These are phyloP conservation scores for Wallemia hederae DNA, from an alignment of 1,284 basidiomycete genomes.

Conservation along the genomic window DNA sequence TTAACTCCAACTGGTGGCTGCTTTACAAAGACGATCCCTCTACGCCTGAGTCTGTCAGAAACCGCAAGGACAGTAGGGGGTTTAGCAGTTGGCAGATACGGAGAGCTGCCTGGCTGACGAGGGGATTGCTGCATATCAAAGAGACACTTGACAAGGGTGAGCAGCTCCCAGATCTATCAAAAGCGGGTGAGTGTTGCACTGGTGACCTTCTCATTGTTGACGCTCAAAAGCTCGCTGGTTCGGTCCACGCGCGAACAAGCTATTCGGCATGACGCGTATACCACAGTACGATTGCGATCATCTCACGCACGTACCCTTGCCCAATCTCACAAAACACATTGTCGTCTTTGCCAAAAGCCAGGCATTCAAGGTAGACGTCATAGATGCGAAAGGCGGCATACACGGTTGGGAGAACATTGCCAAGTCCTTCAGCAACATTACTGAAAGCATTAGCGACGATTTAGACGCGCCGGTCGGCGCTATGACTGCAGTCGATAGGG, in stretches of 20 bases:
- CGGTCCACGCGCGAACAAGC: neutral
- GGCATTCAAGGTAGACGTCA: slow-evolving; percentile 49
- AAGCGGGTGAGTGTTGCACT: neutral
- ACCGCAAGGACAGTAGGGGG: slow-evolving; percentile 13
- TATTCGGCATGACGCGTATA: neutral
- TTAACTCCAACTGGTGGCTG: slow-evolving; percentile 97
- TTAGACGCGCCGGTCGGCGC: slow-evolving; percentile 33
- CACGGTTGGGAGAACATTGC: slow-evolving; percentile 30
- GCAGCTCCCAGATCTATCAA: slow-evolving; percentile 14
- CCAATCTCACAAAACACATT: slow-evolving; percentile 27
- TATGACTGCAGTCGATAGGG: slow-evolving; percentile 49
- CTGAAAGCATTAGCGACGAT: slow-evolving; percentile 12
- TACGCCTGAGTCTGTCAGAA: slow-evolving; percentile 15
- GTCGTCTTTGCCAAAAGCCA: slow-evolving; percentile 50
- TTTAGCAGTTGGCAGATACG: slow-evolving; percentile 58
- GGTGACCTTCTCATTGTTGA: neutral
- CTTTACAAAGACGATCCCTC: slow-evolving; percentile 30
- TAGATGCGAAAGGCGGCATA: slow-evolving; percentile 19
- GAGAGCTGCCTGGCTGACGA: slow-evolving; percentile 52
- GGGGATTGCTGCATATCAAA: slow-evolving; percentile 52
- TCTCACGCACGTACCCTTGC: slow-evolving; percentile 13
- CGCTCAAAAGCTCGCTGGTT: slow-evolving; percentile 5
- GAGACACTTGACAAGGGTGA: slow-evolving; percentile 28
- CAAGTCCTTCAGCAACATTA: slow-evolving; percentile 30
- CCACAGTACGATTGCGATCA: slow-evolving; percentile 5